Conservation (phyloP, 2,329 filamentous ascomycete genomes). For the Diaporthe batatas region DNA sequence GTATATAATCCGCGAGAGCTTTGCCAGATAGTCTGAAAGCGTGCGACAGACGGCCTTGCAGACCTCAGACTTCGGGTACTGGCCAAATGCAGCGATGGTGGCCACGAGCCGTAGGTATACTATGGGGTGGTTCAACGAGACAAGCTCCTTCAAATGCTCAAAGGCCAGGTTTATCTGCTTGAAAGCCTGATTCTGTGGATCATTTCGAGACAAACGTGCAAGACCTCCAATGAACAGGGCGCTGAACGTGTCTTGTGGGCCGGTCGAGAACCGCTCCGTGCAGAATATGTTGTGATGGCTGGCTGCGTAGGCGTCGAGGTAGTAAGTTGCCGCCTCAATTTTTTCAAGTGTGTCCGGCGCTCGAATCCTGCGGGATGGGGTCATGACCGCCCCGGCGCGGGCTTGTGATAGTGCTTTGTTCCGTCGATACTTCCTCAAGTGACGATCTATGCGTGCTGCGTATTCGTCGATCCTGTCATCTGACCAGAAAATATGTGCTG, state of each 20-base stretch:
- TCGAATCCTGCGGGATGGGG: conserved; percentile 7
- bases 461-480: neutral
- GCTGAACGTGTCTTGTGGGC: neutral
- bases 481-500: conserved; percentile 4
- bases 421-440: conserved; percentile 1
- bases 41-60: conserved; percentile 20
- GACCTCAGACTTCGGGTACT: conserved; percentile 22
- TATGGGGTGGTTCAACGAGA: conserved; percentile 9
- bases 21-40: conserved; percentile 14
- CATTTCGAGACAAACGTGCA: conserved; percentile 20
- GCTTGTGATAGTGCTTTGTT: neutral
- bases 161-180: conserved; percentile 21
- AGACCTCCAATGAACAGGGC: conserved; percentile 28
- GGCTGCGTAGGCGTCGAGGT: neutral
- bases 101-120: conserved; percentile 19
- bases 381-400: neutral
- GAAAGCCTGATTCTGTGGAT: conserved; percentile 15
- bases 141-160: conserved; percentile 26
- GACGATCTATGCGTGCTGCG: conserved; percentile 25
- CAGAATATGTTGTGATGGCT: neutral
- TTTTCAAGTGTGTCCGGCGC: conserved; percentile 21
- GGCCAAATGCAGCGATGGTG: conserved; percentile 11
- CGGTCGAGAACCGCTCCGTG: neutral
- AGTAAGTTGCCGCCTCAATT: conserved; percentile 11
- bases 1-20: conserved; percentile 1